These are phyloP conservation scores for Neofusicoccum kwambonambiense DNA, from an alignment of 2,329 filamentous ascomycete species.

Conservation along the genomic window DNA sequence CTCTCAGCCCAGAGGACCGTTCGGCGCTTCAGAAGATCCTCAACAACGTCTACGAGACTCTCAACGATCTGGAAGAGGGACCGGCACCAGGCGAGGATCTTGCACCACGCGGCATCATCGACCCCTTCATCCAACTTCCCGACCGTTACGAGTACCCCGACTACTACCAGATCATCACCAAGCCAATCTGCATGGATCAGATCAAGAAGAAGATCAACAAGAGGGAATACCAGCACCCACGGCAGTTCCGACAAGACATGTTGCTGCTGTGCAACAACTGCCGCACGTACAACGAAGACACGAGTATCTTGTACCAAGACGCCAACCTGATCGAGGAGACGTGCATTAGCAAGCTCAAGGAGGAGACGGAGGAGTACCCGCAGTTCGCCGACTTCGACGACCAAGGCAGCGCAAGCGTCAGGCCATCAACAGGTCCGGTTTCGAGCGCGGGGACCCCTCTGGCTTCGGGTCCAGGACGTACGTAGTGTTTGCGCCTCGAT, in stretches of 20 bases:
- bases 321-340: conserved; percentile 80
- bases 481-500: background rate
- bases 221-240: conserved; percentile 81
- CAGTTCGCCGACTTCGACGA: conserved; percentile 59
- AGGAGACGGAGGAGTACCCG: conserved; percentile 55
- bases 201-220: conserved; percentile 95
- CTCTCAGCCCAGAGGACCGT: conserved; percentile 68
- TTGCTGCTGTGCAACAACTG: conserved; percentile 85
- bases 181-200: conserved; percentile 93
- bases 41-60: conserved; percentile 70
- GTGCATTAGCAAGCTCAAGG: conserved; percentile 52
- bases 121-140: conserved; percentile 88
- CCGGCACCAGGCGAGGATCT: conserved; percentile 44
- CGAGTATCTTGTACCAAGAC: conserved; percentile 86
- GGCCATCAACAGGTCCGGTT: conserved; percentile 48
- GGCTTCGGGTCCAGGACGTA: conserved; percentile 7
- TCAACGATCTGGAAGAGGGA: conserved; percentile 79
- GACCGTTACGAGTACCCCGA: conserved; percentile 88
- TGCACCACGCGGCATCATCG: conserved; percentile 77
- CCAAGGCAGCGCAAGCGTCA: conserved; percentile 50
- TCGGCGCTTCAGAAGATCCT: conserved; percentile 77
- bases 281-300: conserved; percentile 94
- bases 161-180: conserved; percentile 91
- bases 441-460: conserved; percentile 62
- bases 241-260: conserved; percentile 80